phyloP scores from a whole-genome alignment of 2,329 filamentous ascomycete species.

The Microcyclospora pomicola region DNA sequence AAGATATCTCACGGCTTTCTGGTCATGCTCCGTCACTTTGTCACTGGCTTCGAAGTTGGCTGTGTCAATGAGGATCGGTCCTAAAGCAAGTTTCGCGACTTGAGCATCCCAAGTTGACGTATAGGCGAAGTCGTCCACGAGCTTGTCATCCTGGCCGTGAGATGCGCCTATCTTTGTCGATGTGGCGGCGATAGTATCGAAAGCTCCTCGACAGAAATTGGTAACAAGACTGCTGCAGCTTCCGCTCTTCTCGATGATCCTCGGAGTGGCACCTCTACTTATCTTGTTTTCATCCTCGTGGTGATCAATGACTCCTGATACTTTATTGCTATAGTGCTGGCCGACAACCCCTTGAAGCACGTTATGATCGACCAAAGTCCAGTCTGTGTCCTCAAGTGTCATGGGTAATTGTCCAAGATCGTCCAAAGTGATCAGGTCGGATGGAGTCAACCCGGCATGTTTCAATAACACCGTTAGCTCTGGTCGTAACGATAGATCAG shows the following conservation, averaged over 20 bases:
- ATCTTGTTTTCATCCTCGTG: slow-evolving; percentile 58
- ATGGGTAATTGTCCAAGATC: slow-evolving; percentile 37
- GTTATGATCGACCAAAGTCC: slow-evolving; percentile 74
- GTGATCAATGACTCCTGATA: slow-evolving; percentile 62
- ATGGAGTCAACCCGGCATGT: slow-evolving; percentile 42
- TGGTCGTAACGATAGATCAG: slow-evolving; percentile 56
- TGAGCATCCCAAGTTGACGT: slow-evolving; percentile 39
- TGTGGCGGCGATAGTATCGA: slow-evolving; percentile 37
- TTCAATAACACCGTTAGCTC: slow-evolving; percentile 55
- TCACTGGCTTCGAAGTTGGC: slow-evolving; percentile 42
- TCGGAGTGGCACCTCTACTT: slow-evolving; percentile 34
- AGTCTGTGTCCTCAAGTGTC: slow-evolving; percentile 44
- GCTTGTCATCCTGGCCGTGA: slow-evolving; percentile 24
- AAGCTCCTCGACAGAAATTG: slow-evolving; percentile 42
- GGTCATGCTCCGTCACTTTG: slow-evolving; percentile 53
- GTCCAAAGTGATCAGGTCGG: slow-evolving; percentile 52
- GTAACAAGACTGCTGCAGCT: slow-evolving; percentile 62
- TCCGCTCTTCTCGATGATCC: slow-evolving; percentile 52
- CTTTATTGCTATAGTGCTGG: slow-evolving; percentile 34
- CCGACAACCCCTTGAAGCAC: slow-evolving; percentile 49
- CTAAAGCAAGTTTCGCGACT: slow-evolving; percentile 54
- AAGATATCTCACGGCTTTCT: slow-evolving; percentile 43
- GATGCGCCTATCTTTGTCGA: slow-evolving; percentile 29
- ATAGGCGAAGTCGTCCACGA: slow-evolving; percentile 23
- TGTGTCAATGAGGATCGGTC: slow-evolving; percentile 62